phyloP scores from a whole-genome alignment of 2,329 filamentous ascomycete species.

The Colletotrichum sp. region DNA sequence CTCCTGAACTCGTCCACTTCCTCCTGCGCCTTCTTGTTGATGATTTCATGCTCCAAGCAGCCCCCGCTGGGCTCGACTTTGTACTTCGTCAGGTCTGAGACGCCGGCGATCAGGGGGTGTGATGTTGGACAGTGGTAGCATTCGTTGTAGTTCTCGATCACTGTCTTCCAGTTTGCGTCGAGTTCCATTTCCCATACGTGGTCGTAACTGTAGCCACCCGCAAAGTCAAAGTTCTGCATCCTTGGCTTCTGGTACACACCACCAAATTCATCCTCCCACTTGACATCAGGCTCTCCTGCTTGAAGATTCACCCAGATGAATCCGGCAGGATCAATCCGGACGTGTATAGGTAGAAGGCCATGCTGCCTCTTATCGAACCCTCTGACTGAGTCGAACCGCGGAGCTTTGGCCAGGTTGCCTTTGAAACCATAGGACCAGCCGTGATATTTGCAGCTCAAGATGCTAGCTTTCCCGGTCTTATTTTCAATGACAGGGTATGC shows the following conservation, averaged over 20 bases:
- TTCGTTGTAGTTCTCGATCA: conserved; percentile 55
- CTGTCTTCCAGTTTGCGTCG: conserved; percentile 44
- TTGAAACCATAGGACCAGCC: conserved; percentile 50
- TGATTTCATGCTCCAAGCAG: conserved; percentile 41
- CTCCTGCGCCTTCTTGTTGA: conserved; percentile 40
- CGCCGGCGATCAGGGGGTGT: conserved; percentile 48
- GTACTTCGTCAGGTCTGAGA: conserved; percentile 51
- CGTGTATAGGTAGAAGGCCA: conserved; percentile 39
- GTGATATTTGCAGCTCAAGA: conserved; percentile 39
- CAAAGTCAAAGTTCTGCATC: conserved; percentile 28
- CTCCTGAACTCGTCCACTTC: conserved; percentile 23
- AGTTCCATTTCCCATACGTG: conserved; percentile 37
- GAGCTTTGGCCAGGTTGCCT: conserved; percentile 47
- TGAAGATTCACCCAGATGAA: conserved; percentile 60
- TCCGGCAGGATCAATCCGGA: conserved; percentile 47
- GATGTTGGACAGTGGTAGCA: conserved; percentile 54
- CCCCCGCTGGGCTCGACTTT: conserved; percentile 36
- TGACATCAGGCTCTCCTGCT: conserved; percentile 36
- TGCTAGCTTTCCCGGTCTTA: conserved; percentile 18
- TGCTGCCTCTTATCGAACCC: conserved; percentile 43
- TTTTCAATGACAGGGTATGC: conserved; percentile 26
- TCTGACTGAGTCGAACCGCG: conserved; percentile 41
- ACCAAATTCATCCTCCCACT: conserved; percentile 48
- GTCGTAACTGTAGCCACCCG: conserved; percentile 30
- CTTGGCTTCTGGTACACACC: conserved; percentile 27